Evolutionary conservation across 352 stramenopile species (phyloP).

Genomic region (Pilasporangium apinafurcum): DNA sequence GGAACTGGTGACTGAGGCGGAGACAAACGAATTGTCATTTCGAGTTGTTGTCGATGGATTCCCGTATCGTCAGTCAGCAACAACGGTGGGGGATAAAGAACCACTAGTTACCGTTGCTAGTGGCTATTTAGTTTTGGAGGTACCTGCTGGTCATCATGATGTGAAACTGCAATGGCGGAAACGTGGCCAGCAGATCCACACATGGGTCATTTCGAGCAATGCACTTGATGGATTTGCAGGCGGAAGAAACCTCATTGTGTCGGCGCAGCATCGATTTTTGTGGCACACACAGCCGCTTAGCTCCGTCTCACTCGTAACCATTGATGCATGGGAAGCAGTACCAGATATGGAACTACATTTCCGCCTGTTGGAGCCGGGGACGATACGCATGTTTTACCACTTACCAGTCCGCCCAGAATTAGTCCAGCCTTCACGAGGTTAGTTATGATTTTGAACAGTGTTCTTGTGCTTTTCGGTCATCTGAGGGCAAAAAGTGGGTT

Average conservation of each 20-base stretch:
- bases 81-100: constrained; percentile 54
- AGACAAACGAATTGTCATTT: constrained; percentile 57
- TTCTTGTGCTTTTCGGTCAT: not conserved
- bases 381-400: constrained; percentile 69
- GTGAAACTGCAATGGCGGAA: constrained; percentile 73
- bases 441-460: constrained; percentile 3
- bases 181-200: constrained; percentile 29
- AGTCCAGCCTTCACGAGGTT: constrained; percentile 44
- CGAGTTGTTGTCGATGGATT: constrained; percentile 43
- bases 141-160: constrained; percentile 34
- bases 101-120: constrained; percentile 43
- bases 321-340: constrained; percentile 49
- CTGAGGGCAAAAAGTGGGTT: not conserved
- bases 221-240: constrained; percentile 65
- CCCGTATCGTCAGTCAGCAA: constrained; percentile 61
- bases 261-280: constrained; percentile 58
- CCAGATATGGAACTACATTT: constrained; percentile 49
- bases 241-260: constrained; percentile 52
- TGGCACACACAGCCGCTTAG: constrained; percentile 60
- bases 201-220: constrained; percentile 56
- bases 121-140: constrained; percentile 49
- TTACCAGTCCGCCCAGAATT: constrained; percentile 53
- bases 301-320: constrained; percentile 23
- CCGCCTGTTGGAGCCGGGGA: constrained; percentile 31
- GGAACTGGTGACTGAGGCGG: not conserved